A percentile compares a stretch with the other conserved stretches of the same genome.
Conservation (phyloP, 225 moss, liverwort and hornwort species). For the Antitrichia curtipendula region DNA sequence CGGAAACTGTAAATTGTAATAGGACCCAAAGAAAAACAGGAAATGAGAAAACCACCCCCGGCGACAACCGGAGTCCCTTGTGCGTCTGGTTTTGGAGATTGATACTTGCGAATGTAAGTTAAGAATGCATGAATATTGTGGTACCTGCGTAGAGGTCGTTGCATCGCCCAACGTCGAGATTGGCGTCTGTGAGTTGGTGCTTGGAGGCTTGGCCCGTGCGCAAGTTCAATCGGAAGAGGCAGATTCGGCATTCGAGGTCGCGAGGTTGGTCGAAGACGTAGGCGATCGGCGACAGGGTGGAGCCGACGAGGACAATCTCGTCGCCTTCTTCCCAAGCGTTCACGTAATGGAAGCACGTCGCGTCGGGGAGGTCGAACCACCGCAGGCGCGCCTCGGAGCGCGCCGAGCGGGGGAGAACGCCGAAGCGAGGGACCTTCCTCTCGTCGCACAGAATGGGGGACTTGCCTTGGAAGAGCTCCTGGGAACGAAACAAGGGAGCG, state of each 20-base stretch:
- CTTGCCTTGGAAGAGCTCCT: slow-evolving; percentile 15
- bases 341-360: slow-evolving; percentile 26
- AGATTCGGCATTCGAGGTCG: background rate
- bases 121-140: background rate
- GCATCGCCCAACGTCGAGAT: slow-evolving; percentile 24
- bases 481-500: background rate
- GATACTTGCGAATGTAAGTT: background rate
- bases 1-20: background rate
- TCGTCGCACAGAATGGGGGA: slow-evolving; percentile 12
- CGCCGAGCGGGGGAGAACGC: background rate
- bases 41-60: background rate
- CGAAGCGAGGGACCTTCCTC: slow-evolving; percentile 23
- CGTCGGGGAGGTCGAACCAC: slow-evolving; percentile 28
- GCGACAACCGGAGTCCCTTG: too few relatives aligned
- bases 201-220: slow-evolving; percentile 12
- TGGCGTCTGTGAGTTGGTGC: background rate
- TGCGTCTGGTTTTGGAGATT: too few relatives aligned
- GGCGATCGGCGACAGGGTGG: background rate
- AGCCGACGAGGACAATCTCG: slow-evolving; percentile 19
- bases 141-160: slow-evolving; percentile 1
- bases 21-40: background rate
- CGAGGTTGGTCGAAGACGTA: background rate
- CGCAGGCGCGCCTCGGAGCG: background rate
- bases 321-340: slow-evolving; percentile 46
- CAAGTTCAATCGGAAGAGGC: slow-evolving; percentile 15